Conservation (phyloP, 1,284 basidiomycete species). For the Apiotrichum domesticum region DNA sequence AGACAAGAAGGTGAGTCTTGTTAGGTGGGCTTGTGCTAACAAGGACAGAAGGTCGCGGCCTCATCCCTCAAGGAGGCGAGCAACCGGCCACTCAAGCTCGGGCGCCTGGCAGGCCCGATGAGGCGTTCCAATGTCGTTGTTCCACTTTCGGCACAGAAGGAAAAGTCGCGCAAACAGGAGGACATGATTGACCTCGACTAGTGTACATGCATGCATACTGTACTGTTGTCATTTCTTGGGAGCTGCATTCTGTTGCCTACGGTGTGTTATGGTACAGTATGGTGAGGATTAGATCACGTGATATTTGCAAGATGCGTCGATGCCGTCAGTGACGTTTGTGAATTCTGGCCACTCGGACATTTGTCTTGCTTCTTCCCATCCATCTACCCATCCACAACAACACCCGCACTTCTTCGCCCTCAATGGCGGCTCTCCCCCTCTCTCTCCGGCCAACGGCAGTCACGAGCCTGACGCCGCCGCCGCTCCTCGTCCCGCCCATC, state of each 20-base stretch:
- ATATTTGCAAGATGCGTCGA: too few relatives aligned
- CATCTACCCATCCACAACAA: too few relatives aligned
- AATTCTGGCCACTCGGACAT: too few relatives aligned
- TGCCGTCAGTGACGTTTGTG: too few relatives aligned
- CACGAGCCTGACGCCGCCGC: constrained; percentile 11
- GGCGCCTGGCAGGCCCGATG: constrained; percentile 5
- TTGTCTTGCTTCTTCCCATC: too few relatives aligned
- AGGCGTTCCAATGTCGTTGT: constrained; percentile 4
- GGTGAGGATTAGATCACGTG: too few relatives aligned
- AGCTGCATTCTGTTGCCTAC: too few relatives aligned
- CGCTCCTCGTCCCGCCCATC: constrained; percentile 45
- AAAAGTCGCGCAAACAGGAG: not conserved
- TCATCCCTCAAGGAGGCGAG: constrained; percentile 11
- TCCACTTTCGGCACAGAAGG: not conserved
- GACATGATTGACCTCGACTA: constrained; percentile 23
- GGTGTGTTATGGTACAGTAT: too few relatives aligned
- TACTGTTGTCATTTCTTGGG: too few relatives aligned
- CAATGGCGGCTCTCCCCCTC: constrained; percentile 11
- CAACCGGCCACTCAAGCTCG: constrained; percentile 2
- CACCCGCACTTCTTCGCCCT: too few relatives aligned
- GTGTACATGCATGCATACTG: not conserved
- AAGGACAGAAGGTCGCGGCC: constrained; percentile 16
- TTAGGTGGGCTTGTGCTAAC: not conserved
- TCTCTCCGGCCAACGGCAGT: constrained; percentile 11
- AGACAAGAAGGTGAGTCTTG: constrained; percentile 23